Base-by-base conservation (phyloP, 805 yeast genomes). In the Candida loeiensis region DNA sequence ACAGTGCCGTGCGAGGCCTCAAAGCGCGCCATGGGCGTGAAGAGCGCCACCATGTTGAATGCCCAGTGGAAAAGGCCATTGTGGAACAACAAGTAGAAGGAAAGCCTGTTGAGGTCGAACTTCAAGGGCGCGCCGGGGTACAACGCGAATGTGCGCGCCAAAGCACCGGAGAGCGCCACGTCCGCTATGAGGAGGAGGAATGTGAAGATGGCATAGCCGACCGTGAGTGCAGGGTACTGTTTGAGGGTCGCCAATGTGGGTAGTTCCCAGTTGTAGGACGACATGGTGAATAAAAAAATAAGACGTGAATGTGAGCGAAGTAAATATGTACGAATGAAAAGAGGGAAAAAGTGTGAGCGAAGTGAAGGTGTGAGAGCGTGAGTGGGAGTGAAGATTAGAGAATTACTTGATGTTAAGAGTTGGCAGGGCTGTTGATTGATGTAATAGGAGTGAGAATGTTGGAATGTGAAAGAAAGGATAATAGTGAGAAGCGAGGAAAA, bases 1-100 rank as follows among this genome's bases (percentile, higher is more conserved):
- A 88, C 83, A 0, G 97, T 87, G 4, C 96, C 97, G 53, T 86
- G 82, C 16, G 62, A 56, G 41, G 71, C 64, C 66, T 88, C 96
- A 59, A 81, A 88, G 37, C 70, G 67, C 9, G 81, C 66, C 51
- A 87, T 58, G 15, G 85, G 79, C 0, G 82, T 74, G 43, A 74
- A 66, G 33, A 88, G 55, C 1, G 82, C 73, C 27, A 77, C 44
- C 6, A 77, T 42, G 51, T 86, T 87, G 50, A 83, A 61, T 3
- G 74, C 34, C 56, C 88, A 63, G 56, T 87, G 95, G 37, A 80
- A 45, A 16, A 77, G 46, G 16, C 75, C 71, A n/a, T 66, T 51
- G 59, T 88, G 96, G 20, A 78, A 79, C 51, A 87, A 60, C 2
- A 89, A 85, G 56, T 84, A 88, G 49, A 85, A 73, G 6, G 93